phyloP scores from a whole-genome alignment of 2,329 filamentous ascomycete species.

The Penicillium sp. region DNA sequence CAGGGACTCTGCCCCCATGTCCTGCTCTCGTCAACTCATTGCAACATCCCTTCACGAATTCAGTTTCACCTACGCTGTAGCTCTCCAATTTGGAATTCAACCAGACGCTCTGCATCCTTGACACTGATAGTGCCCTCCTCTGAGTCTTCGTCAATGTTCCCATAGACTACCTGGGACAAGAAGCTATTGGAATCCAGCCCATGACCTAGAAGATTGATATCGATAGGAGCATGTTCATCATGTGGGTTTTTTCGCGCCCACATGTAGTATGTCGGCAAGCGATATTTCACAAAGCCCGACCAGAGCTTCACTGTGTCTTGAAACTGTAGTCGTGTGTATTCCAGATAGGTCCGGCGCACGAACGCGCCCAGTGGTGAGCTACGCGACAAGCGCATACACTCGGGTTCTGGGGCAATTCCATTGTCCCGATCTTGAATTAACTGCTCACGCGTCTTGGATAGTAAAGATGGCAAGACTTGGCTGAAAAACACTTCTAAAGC shows the following conservation, averaged over 20 bases:
- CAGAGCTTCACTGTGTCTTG: conserved; percentile 72
- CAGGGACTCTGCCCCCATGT: conserved; percentile 70
- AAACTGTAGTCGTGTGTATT: conserved; percentile 76
- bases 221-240: conserved; percentile 48
- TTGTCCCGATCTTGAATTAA: conserved; percentile 51
- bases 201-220: conserved; percentile 57
- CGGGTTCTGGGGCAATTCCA: conserved; percentile 45
- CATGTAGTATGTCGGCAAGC: conserved; percentile 62
- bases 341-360: conserved; percentile 67
- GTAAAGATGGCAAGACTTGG: conserved; percentile 47
- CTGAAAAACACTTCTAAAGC: conserved; percentile 72
- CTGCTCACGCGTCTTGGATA: conserved; percentile 60
- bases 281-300: conserved; percentile 74
- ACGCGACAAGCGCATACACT: conserved; percentile 58
- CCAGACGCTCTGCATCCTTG: conserved; percentile 70
- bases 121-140: conserved; percentile 55
- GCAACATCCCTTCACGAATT: neutral
- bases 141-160: conserved; percentile 40
- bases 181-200: conserved; percentile 48
- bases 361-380: conserved; percentile 78
- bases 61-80: conserved; percentile 61
- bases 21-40: conserved; percentile 46
- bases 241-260: conserved; percentile 53
- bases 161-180: conserved; percentile 49
- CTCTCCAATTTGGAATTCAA: conserved; percentile 83